Evolutionary conservation across 176 grass and related monocot species (phyloP).

Genomic region (Cymbopogon citratus): DNA sequence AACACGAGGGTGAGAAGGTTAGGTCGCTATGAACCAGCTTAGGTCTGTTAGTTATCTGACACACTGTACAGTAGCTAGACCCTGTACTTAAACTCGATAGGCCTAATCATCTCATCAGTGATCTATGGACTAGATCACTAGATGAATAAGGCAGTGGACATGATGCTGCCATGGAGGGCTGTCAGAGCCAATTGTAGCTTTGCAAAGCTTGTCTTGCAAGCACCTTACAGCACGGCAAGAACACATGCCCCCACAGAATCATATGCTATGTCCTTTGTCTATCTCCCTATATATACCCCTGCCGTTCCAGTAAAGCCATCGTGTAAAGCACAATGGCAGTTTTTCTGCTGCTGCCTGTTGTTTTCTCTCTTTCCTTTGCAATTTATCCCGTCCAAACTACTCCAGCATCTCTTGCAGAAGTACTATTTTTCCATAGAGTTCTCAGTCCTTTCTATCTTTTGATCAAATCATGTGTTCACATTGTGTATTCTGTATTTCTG

Average conservation of each 20-base stretch:
- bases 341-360: constrained; percentile 49
- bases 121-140: constrained; percentile 46
- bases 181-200: constrained; percentile 61
- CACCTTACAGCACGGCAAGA: constrained; percentile 42
- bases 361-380: constrained; percentile 43
- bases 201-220: constrained; percentile 83
- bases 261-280: constrained; percentile 48
- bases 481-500: constrained; percentile 24
- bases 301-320: constrained; percentile 30
- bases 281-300: constrained; percentile 54
- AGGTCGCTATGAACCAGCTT: constrained; percentile 19
- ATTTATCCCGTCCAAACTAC: constrained; percentile 40
- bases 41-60: constrained; percentile 31
- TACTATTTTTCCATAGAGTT: constrained; percentile 24
- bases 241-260: constrained; percentile 42
- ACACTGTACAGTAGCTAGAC: constrained; percentile 23
- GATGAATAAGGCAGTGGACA: constrained; percentile 40
- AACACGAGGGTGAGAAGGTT: constrained; percentile 25
- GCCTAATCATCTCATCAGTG: constrained; percentile 32
- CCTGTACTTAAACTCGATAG: constrained; percentile 47
- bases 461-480: constrained; percentile 27
- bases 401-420: constrained; percentile 32
- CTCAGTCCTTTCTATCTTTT: constrained; percentile 23
- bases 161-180: constrained; percentile 81
- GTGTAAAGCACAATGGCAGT: constrained; percentile 68